Conservation (phyloP, 2,329 filamentous ascomycete species). For the Xylaria sp. region DNA sequence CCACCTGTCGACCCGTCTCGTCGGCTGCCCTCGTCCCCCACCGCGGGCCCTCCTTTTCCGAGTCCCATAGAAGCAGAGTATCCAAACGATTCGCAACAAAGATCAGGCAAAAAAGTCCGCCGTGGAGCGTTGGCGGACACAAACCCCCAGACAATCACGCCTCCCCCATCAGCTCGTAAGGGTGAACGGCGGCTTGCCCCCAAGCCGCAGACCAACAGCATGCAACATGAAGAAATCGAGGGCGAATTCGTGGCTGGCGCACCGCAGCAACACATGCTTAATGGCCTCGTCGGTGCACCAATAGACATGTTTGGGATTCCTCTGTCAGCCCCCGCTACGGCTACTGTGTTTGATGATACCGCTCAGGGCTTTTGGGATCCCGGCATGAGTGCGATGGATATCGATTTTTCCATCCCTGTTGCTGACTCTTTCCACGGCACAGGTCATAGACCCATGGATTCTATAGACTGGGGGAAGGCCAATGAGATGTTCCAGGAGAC, state of each 20-base stretch:
- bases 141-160: conserved; percentile 61
- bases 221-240: conserved; percentile 64
- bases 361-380: conserved; percentile 62
- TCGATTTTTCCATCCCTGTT: conserved; percentile 59
- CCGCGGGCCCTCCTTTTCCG: conserved; percentile 44
- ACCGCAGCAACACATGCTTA: conserved; percentile 53
- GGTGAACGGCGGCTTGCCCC: conserved; percentile 60
- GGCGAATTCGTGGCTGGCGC: conserved; percentile 57
- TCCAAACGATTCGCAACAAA: conserved; percentile 37
- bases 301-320: conserved; percentile 65
- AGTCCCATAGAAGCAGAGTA: conserved; percentile 41
- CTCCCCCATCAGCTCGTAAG: conserved; percentile 63
- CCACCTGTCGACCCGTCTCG: conserved; percentile 65
- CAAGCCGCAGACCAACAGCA: conserved; percentile 52
- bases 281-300: conserved; percentile 51
- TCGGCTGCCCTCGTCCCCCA: conserved; percentile 64
- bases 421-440: conserved; percentile 52
- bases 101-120: conserved; percentile 53
- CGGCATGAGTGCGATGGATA: conserved; percentile 62
- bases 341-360: conserved; percentile 51
- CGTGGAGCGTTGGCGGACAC: conserved; percentile 48
- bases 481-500: conserved; percentile 61
- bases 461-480: conserved; percentile 62
- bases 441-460: conserved; percentile 54
- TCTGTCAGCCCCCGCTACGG: conserved; percentile 61